A percentile compares a stretch with the other conserved stretches of the same genome.
Conservation (phyloP, 257 asterid species). For the Przewalskia tangutica region DNA sequence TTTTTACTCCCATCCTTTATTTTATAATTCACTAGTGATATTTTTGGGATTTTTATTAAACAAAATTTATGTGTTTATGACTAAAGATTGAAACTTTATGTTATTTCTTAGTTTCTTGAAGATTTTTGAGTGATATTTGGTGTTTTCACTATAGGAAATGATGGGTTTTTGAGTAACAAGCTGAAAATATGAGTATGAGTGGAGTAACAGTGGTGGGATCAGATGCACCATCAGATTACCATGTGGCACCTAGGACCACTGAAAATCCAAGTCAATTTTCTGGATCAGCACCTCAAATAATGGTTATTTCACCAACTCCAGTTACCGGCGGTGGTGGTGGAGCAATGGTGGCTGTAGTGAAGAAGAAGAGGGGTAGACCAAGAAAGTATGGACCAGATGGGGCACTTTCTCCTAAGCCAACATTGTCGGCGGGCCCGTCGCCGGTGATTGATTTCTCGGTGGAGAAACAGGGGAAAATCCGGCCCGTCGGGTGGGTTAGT, state of each 20-base stretch:
- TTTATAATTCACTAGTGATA: too few species aligned
- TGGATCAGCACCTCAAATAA: too few species aligned
- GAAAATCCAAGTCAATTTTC: slow-evolving; percentile 18
- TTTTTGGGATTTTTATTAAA: too few species aligned
- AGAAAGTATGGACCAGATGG: slow-evolving; percentile 89
- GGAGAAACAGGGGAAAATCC: slow-evolving; percentile 48
- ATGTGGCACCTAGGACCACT: slow-evolving; percentile 58
- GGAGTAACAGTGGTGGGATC: slow-evolving; percentile 91
- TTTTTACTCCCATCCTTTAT: background rate
- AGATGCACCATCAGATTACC: slow-evolving; percentile 90
- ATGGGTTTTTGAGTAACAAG: slow-evolving; percentile 28
- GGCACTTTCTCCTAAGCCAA: slow-evolving; percentile 75
- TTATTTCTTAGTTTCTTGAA: background rate
- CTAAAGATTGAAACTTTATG: background rate
- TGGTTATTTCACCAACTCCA: too few species aligned
- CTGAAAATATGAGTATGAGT: slow-evolving; percentile 24
- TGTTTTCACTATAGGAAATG: background rate
- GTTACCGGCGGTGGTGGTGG: background rate
- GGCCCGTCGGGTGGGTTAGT: slow-evolving; percentile 35
- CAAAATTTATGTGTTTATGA: background rate
- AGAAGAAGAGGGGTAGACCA: slow-evolving; percentile 92
- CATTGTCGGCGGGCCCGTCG: slow-evolving; percentile 64
- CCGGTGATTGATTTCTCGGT: slow-evolving; percentile 69
- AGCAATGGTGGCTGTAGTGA: slow-evolving; percentile 3
- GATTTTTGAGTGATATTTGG: background rate